Conservation (phyloP, 805 yeast species). For the Brettanomyces bruxellensis region DNA sequence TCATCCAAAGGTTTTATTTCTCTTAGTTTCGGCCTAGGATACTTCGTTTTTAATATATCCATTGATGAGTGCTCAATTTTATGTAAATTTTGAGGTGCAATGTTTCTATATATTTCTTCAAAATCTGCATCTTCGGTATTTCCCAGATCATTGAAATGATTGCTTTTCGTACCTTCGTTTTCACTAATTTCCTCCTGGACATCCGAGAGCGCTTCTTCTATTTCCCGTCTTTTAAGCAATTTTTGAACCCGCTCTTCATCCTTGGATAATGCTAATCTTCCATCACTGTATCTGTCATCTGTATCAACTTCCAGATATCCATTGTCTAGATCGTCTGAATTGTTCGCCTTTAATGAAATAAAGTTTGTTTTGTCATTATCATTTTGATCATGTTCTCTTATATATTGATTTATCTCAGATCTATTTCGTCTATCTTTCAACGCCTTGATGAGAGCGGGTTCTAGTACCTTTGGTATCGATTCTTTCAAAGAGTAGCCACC, state of each 20-base stretch:
- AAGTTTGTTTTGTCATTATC: constrained; percentile 8
- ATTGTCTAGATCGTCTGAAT: constrained; percentile 1
- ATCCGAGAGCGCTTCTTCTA: constrained; percentile 27
- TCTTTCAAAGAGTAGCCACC: no score
- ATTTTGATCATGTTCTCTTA: not conserved
- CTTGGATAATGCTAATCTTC: constrained; percentile 21
- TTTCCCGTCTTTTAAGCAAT: constrained; percentile 20
- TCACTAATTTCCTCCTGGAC: constrained; percentile 6
- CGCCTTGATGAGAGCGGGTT: constrained; percentile 3
- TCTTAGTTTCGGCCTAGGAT: not conserved
- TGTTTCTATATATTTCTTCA: not conserved
- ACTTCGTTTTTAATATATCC: not conserved
- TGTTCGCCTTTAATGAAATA: no score
- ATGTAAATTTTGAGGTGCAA: not conserved
- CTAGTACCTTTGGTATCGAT: not conserved
- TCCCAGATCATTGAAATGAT: constrained; percentile 7
- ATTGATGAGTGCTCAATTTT: not conserved
- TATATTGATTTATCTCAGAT: not conserved
- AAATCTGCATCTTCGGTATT: not conserved
- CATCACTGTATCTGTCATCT: constrained; percentile 17
- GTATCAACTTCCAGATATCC: constrained; percentile 12
- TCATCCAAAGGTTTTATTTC: not conserved
- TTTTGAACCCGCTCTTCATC: constrained; percentile 20
- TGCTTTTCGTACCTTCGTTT: not conserved
- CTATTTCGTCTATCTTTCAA: constrained; percentile 4